Evolutionary conservation across 1,284 basidiomycete genomes (phyloP).

Genomic region (Apiotrichum mycotoxinovorans): DNA sequence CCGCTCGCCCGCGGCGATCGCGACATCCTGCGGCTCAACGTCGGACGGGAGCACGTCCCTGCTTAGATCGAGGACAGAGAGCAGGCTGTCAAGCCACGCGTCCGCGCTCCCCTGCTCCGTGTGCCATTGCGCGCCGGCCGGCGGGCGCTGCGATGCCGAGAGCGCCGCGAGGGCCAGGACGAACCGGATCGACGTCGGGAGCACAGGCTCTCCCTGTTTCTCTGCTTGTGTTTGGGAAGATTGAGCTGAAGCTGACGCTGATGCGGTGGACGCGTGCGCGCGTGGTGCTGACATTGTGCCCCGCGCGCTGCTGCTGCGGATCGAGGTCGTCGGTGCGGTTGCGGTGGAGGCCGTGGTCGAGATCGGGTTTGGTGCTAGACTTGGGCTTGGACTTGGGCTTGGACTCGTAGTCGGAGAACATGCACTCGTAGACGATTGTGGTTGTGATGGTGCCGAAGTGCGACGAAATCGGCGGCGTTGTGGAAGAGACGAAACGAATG

Average conservation of each 20-base stretch:
- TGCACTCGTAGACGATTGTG: background rate
- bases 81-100: constrained; percentile 38
- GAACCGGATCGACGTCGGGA: background rate
- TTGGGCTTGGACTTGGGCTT: too few relatives aligned
- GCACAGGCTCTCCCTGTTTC: background rate
- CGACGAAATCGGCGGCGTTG: too few relatives aligned
- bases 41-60: constrained; percentile 30
- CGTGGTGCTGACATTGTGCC: too few relatives aligned
- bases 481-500: background rate
- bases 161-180: constrained; percentile 28
- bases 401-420: too few relatives aligned
- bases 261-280: too few relatives aligned
- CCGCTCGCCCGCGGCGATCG: constrained; percentile 25
- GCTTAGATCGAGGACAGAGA: constrained; percentile 38
- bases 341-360: too few relatives aligned
- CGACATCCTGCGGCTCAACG: constrained; percentile 30
- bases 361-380: too few relatives aligned
- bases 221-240: too few relatives aligned
- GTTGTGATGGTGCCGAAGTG: background rate
- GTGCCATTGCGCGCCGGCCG: constrained; percentile 9
- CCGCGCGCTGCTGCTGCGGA: too few relatives aligned
- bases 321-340: too few relatives aligned
- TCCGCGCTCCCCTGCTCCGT: constrained; percentile 22
- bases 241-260: background rate
- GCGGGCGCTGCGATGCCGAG: constrained; percentile 26